Evolutionary conservation across 345 rosid genomes (phyloP).

Genomic region (Physaria fendleri): DNA sequence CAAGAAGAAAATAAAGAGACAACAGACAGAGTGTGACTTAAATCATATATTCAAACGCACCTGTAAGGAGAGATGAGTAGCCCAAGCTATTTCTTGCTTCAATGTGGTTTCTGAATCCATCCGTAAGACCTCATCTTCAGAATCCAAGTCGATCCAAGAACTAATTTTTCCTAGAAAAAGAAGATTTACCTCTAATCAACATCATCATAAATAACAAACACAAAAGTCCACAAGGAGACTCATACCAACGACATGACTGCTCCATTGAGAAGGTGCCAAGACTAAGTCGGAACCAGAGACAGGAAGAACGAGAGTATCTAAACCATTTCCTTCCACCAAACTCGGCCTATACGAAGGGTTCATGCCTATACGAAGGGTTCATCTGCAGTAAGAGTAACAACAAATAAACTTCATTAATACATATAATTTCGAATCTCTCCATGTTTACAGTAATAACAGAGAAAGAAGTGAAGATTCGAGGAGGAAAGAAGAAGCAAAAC

Average conservation of each 20-base stretch:
- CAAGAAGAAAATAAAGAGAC: background rate
- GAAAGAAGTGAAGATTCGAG: slow-evolving; percentile 25
- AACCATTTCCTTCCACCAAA: slow-evolving; percentile 29
- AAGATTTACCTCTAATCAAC: background rate
- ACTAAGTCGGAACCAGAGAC: slow-evolving; percentile 64
- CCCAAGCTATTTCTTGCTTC: slow-evolving; percentile 80
- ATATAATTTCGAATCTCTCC: too few relatives aligned
- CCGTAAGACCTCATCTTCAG: slow-evolving; percentile 52
- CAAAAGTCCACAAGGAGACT: too few relatives aligned
- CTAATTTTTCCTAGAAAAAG: slow-evolving; percentile 61
- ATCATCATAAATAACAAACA: background rate
- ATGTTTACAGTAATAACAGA: too few relatives aligned
- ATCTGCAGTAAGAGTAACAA: slow-evolving; percentile 29
- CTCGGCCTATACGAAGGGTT: slow-evolving; percentile 65
- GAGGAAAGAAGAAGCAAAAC: slow-evolving; percentile 61
- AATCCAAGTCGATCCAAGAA: slow-evolving; percentile 81
- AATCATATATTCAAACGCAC: too few relatives aligned
- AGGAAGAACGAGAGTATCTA: slow-evolving; percentile 37
- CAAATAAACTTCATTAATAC: slow-evolving; percentile 26
- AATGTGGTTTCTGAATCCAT: slow-evolving; percentile 70
- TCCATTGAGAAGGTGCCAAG: slow-evolving; percentile 58
- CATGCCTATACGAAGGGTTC: slow-evolving; percentile 67
- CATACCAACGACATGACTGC: slow-evolving; percentile 68
- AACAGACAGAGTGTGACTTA: too few relatives aligned
- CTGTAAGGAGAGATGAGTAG: slow-evolving; percentile 66